phyloP scores from a whole-genome alignment of 2,329 filamentous ascomycete species.

The Botryotinia globosa region DNA sequence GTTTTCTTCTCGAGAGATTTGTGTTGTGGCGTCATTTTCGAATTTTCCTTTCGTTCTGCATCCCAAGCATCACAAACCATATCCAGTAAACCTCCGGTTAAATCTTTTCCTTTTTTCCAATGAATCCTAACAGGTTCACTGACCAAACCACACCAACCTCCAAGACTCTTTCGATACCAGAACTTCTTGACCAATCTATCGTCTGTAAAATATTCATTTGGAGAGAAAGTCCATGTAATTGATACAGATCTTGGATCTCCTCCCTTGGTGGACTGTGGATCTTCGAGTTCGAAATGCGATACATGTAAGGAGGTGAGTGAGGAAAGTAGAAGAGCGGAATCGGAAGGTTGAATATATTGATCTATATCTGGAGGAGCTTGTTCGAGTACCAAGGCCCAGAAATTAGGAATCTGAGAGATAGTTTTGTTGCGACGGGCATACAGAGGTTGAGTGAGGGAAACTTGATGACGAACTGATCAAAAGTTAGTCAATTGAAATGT shows the following conservation, averaged over 20 bases:
- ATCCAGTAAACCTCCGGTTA: slow-evolving; percentile 76
- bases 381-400: slow-evolving; percentile 94
- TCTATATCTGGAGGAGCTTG: slow-evolving; percentile 83
- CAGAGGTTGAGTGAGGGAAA: slow-evolving; percentile 63
- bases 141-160: slow-evolving; percentile 73
- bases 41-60: slow-evolving; percentile 50
- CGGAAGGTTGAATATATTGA: slow-evolving; percentile 79
- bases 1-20: slow-evolving; percentile 54
- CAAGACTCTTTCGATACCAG: slow-evolving; percentile 67
- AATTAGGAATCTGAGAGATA: slow-evolving; percentile 73
- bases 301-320: slow-evolving; percentile 69
- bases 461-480: slow-evolving; percentile 66
- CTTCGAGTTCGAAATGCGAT: slow-evolving; percentile 73
- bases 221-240: slow-evolving; percentile 73
- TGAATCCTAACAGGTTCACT: slow-evolving; percentile 84
- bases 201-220: slow-evolving; percentile 82
- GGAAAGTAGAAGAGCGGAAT: slow-evolving; percentile 69
- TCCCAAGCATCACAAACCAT: slow-evolving; percentile 68
- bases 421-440: slow-evolving; percentile 73
- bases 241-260: slow-evolving; percentile 79
- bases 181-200: slow-evolving; percentile 84
- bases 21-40: slow-evolving; percentile 47
- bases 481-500: neutral
- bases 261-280: slow-evolving; percentile 41
- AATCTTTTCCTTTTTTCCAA: slow-evolving; percentile 83